phyloP scores from a whole-genome alignment of 139 green algal genomes.

The Edaphochlamys debaryana region DNA sequence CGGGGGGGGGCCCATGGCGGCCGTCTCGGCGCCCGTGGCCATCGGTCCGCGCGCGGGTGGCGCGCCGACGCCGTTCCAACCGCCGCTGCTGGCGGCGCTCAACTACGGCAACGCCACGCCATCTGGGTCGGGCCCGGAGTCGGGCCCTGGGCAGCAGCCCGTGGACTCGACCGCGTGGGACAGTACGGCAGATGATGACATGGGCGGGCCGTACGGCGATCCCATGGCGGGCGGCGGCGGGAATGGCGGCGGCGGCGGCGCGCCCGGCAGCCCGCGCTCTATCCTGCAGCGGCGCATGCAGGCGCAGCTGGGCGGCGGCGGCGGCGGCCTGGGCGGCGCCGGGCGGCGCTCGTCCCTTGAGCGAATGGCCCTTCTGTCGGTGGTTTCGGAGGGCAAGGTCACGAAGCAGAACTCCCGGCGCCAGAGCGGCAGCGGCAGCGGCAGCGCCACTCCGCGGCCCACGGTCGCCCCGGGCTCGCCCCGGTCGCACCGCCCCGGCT shows the following conservation, averaged over 20 bases:
- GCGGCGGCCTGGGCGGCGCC: not conserved
- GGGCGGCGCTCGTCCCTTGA: constrained; percentile 14
- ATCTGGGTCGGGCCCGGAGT: too few relatives aligned
- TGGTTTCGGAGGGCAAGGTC: constrained; percentile 29
- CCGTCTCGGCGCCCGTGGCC: too few relatives aligned
- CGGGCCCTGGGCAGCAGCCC: too few relatives aligned
- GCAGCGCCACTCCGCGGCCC: constrained; percentile 17
- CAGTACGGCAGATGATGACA: not conserved
- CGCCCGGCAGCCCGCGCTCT: not conserved
- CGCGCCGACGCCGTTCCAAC: too few relatives aligned
- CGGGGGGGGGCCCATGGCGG: too few relatives aligned
- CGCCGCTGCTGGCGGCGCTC: not conserved
- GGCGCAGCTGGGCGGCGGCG: not conserved
- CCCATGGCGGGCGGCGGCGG: not conserved
- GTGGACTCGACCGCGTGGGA: too few relatives aligned
- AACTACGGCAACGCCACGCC: not conserved
- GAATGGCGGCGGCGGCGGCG: not conserved
- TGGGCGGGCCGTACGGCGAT: not conserved
- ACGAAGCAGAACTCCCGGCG: constrained; percentile 14
- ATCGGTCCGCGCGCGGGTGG: too few relatives aligned
- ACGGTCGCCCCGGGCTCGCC: not conserved
- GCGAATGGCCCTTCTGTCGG: constrained; percentile 11
- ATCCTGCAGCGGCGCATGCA: not conserved
- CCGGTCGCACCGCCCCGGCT: not conserved
- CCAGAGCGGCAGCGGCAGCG: constrained; percentile 30